Percentiles rank a stretch among this genome's conserved stretches.
These are phyloP conservation scores for Vitis hybrid DNA, from an alignment of 177 flowering plant genomes.

Conservation along the genomic window DNA sequence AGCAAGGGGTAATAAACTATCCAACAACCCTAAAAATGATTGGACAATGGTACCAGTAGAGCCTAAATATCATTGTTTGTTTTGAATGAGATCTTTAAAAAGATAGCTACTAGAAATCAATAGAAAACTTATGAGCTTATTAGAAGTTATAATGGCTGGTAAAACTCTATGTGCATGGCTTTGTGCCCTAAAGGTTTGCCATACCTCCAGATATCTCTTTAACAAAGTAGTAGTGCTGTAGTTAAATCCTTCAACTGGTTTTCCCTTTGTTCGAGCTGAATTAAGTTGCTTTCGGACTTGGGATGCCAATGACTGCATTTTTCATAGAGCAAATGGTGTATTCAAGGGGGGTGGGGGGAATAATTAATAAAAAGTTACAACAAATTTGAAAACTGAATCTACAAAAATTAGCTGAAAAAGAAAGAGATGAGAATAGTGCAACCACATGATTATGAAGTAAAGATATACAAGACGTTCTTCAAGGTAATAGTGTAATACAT, in stretches of 20 bases:
- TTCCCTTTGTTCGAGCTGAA: constrained; percentile 66
- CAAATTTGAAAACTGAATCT: not conserved
- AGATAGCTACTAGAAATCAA: not conserved
- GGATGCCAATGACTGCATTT: constrained; percentile 73
- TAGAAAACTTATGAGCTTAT: too few relatives aligned
- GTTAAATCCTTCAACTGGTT: constrained; percentile 77
- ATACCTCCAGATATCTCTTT: constrained; percentile 73
- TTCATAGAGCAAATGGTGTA: constrained; percentile 2
- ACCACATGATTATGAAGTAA: too few relatives aligned
- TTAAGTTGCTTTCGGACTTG: constrained; percentile 85
- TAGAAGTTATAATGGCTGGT: not conserved
- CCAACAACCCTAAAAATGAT: too few relatives aligned
- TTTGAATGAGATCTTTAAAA: not conserved
- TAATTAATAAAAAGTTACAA: not conserved
- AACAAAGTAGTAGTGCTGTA: constrained; percentile 69
- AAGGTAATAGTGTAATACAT: constrained; percentile 3
- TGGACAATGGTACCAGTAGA: too few relatives aligned
- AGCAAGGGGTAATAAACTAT: too few relatives aligned
- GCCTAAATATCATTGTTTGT: not conserved
- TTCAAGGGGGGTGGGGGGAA: not conserved
- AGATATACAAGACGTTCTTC: too few relatives aligned
- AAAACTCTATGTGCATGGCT: too few relatives aligned
- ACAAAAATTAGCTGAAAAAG: not conserved
- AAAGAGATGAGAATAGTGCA: too few relatives aligned
- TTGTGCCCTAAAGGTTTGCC: not conserved